Conservation (phyloP, 225 moss, liverwort and hornwort species). For the Bryoerythrophyllum caledonicum region DNA sequence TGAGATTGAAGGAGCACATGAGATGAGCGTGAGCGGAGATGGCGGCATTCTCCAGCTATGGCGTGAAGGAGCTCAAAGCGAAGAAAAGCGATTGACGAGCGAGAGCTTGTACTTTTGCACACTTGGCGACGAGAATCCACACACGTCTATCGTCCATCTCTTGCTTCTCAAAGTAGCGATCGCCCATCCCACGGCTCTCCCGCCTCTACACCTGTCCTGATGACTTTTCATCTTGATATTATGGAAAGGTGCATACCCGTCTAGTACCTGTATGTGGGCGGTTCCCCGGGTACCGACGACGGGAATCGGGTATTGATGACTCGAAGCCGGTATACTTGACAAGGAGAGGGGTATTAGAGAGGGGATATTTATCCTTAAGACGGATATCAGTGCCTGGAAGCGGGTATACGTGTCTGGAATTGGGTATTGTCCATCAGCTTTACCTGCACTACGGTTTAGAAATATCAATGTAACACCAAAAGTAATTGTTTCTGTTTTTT, state of each 20-base stretch:
- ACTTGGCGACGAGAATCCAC: conserved; percentile 1
- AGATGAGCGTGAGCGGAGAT: neutral
- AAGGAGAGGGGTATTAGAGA: no score
- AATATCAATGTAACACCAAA: no score
- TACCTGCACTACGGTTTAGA: no score
- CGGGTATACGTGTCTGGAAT: neutral
- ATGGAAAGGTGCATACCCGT: no score
- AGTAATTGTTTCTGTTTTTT: no score
- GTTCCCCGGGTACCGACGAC: no score
- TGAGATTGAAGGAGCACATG: neutral
- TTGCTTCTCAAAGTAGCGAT: neutral
- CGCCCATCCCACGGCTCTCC: conserved; percentile 4
- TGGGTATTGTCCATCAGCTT: no score
- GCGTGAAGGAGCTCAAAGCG: neutral
- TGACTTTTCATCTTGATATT: no score
- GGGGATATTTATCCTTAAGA: no score
- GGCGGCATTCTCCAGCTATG: neutral
- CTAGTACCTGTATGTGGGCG: no score
- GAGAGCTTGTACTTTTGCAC: neutral
- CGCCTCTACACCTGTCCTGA: neutral
- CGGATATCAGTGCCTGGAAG: neutral
- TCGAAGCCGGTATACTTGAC: neutral
- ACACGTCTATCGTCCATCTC: conserved; percentile 23
- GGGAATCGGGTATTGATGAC: no score
- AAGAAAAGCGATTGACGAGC: neutral